Evolutionary conservation across 2,329 filamentous ascomycete species (phyloP), one percentile per base, ranked within the genome.

Genomic region (Aciculosporium take): DNA sequence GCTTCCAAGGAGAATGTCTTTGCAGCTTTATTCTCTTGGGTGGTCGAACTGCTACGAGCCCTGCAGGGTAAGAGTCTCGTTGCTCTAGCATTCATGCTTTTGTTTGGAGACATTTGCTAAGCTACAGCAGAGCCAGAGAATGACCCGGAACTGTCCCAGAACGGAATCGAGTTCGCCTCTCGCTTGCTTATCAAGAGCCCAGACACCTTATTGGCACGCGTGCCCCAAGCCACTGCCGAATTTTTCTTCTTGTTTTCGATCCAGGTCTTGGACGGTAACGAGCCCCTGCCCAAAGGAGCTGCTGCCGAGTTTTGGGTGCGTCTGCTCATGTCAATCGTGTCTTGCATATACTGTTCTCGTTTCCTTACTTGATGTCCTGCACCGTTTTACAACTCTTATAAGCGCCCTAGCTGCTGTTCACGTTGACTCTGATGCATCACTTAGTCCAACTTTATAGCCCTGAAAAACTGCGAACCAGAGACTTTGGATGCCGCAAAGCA

Each of bases 231-330:
- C 1, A 66, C 70, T 9, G 66, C 81, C 1, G 76, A 81, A 44
- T 75, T 70, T 49, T 71, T 86, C 45, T 81, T 93, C 51, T 62
- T 79, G 40, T 88, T 89, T 52, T 73, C 78, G 0, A 63, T 91
- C 10, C 72, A 75, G 50, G 77, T 84, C 7, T 62, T 93, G 6
- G 71, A 79, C 33, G 80, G 79, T 10, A 75, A 70, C 24, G 84
- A 91, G 45, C 77, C 81, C 0, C 63, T 93, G 8, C 81, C 84
- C 0, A 93, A 91, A 60, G 72, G 72, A 24, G 74, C 81, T 3
- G 74, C 84, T 1, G 74, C 79, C 7, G 76, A 81, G 23, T 84
- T 93, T 46, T 91, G 85, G 83, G 78, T 81, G 60, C 49, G 68
- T 53, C 10, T 12, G 7, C 18, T 23, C 7, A 7, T 23, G 15